These are phyloP conservation scores for Aspergillus bridgeri DNA, from an alignment of 495 filamentous ascomycete species.

Conservation along the genomic window DNA sequence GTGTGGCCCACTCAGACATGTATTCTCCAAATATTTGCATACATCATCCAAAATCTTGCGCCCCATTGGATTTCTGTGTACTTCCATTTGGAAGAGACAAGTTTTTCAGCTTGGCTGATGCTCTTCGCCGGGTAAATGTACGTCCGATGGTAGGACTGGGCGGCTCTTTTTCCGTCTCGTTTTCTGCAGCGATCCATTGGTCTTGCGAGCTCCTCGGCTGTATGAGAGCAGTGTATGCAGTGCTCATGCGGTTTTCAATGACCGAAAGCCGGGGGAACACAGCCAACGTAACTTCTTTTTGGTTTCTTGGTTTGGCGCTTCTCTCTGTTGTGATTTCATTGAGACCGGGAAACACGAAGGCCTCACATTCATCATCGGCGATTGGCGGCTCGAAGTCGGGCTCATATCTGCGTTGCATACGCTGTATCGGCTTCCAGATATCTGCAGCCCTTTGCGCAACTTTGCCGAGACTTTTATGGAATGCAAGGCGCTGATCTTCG, in stretches of 20 bases:
- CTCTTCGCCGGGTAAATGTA: too few species aligned
- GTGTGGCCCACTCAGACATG: too few species aligned
- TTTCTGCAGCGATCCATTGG: constrained; percentile 5
- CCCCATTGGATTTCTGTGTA: too few species aligned
- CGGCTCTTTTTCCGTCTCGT: constrained; percentile 4
- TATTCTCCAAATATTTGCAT: too few species aligned
- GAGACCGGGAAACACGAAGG: constrained; percentile 9
- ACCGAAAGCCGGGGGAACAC: constrained; percentile 5
- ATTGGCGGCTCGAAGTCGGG: constrained; percentile 16
- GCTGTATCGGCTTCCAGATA: constrained; percentile 16
- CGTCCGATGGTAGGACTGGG: constrained; percentile 1
- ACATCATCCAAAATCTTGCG: too few species aligned
- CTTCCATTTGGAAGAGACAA: too few species aligned
- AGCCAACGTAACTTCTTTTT: background rate
- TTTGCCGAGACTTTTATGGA: constrained; percentile 13
- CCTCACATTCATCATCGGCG: constrained; percentile 7
- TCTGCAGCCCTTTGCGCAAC: constrained; percentile 19
- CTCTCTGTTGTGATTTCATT: background rate
- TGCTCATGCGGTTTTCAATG: background rate
- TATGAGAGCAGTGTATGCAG: background rate
- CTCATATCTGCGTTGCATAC: constrained; percentile 14
- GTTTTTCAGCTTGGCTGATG: too few species aligned
- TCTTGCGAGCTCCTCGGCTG: background rate
- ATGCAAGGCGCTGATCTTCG: constrained; percentile 6
- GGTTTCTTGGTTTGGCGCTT: background rate